Evolutionary conservation across 2,329 filamentous ascomycete genomes (phyloP).

Genomic region (Aspergillus oerlinghausenensis): DNA sequence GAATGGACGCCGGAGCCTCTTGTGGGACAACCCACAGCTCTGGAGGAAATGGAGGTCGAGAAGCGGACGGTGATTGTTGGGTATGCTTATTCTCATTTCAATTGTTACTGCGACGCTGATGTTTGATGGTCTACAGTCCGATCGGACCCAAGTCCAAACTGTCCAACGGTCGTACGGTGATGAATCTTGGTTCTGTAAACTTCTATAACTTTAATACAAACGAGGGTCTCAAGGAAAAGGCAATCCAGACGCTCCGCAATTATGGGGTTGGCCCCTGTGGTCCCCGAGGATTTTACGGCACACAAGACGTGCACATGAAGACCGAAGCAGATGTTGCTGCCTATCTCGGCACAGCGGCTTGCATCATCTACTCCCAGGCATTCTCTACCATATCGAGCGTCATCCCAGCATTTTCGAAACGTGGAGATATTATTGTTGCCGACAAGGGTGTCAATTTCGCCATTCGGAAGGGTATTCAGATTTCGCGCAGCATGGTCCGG

Average conservation of each 20-base stretch:
- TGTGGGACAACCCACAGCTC: constrained; percentile 65
- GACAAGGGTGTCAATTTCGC: constrained; percentile 91
- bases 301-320: constrained; percentile 97
- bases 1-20: constrained; percentile 96
- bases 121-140: constrained; percentile 51
- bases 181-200: constrained; percentile 91
- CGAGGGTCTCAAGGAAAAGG: constrained; percentile 89
- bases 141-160: constrained; percentile 89
- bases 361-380: constrained; percentile 92
- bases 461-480: constrained; percentile 90
- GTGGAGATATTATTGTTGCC: constrained; percentile 93
- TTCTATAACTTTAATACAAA: constrained; percentile 97
- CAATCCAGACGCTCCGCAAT: constrained; percentile 85
- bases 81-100: constrained; percentile 46
- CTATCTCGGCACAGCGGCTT: constrained; percentile 79
- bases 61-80: constrained; percentile 83
- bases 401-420: constrained; percentile 94
- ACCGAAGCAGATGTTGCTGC: constrained; percentile 89
- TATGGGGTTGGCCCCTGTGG: constrained; percentile 97
- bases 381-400: constrained; percentile 97
- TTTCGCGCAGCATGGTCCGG: constrained; percentile 80
- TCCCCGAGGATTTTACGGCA: constrained; percentile 96
- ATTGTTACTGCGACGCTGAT: neutral
- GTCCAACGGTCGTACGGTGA: constrained; percentile 80
- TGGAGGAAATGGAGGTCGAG: constrained; percentile 79